phyloP scores from a whole-genome alignment of 345 rosid genomes.

The Boechera retrofracta region DNA sequence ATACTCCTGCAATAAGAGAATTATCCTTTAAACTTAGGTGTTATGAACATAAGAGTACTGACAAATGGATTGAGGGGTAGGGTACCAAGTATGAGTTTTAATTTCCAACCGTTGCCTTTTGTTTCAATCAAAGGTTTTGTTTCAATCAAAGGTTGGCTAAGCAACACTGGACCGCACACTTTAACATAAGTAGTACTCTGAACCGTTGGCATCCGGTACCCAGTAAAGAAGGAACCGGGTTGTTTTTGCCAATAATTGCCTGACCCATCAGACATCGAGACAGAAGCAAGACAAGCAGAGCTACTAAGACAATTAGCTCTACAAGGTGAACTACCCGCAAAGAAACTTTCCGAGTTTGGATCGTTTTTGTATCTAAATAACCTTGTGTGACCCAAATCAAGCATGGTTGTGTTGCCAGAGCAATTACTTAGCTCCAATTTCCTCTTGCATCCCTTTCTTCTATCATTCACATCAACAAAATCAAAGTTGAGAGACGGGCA shows the following conservation, averaged over 20 bases:
- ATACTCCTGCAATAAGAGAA: no score
- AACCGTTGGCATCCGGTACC: slow-evolving; percentile 56
- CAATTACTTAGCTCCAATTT: slow-evolving; percentile 57
- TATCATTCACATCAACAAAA: slow-evolving; percentile 51
- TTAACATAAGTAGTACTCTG: slow-evolving; percentile 64
- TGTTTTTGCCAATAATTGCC: slow-evolving; percentile 63
- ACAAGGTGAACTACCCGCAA: slow-evolving; percentile 55
- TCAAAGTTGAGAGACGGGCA: slow-evolving; percentile 73
- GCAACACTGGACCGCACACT: slow-evolving; percentile 59
- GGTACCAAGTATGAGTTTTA: no score
- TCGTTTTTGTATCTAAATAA: slow-evolving; percentile 51
- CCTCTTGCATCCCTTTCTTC: slow-evolving; percentile 65
- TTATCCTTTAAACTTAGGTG: no score
- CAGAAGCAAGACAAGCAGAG: slow-evolving; percentile 56
- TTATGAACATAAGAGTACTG: no score
- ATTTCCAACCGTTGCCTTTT: not conserved
- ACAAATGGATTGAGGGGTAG: no score
- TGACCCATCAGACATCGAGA: slow-evolving; percentile 63
- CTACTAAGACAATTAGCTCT: slow-evolving; percentile 54
- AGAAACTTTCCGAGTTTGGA: slow-evolving; percentile 38
- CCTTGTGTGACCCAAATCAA: slow-evolving; percentile 51
- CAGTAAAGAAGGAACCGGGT: slow-evolving; percentile 53
- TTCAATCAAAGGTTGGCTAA: slow-evolving; percentile 40
- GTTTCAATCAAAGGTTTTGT: slow-evolving; percentile 13
- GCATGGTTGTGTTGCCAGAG: slow-evolving; percentile 52